A percentile compares a stretch with the other conserved stretches of the same genome.
Conservation (phyloP, 2,329 filamentous ascomycete genomes). For the Talaromyces pinophilus region DNA sequence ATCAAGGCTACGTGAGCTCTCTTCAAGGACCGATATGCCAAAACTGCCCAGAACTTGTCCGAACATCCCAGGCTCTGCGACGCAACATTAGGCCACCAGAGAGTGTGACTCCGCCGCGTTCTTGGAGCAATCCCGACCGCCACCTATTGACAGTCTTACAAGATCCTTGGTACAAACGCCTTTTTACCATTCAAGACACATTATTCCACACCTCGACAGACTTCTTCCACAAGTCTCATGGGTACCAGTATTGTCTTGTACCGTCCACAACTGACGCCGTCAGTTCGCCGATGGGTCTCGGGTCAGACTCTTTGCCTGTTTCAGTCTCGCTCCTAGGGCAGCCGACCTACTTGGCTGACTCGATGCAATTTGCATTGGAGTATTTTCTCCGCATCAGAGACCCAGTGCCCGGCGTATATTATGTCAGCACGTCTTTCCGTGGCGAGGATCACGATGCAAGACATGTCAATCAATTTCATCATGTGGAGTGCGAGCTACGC, state of each 20-base stretch:
- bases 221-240: background rate
- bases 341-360: background rate
- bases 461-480: slow-evolving; percentile 12
- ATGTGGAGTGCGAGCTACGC: slow-evolving; percentile 11
- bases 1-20: too few relatives aligned
- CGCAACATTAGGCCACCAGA: too few relatives aligned
- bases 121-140: too few relatives aligned
- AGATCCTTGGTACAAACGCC: too few relatives aligned
- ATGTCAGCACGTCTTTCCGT: slow-evolving; percentile 3
- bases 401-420: background rate
- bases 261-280: slow-evolving; percentile 4
- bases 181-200: too few relatives aligned
- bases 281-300: slow-evolving; percentile 8
- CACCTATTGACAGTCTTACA: too few relatives aligned
- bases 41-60: too few relatives aligned
- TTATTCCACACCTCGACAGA: background rate
- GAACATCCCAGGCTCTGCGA: too few relatives aligned
- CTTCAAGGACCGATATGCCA: too few relatives aligned
- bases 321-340: background rate
- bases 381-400: background rate
- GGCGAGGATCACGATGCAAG: slow-evolving; percentile 6
- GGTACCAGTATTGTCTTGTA: slow-evolving; percentile 1
- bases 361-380: background rate
- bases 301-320: slow-evolving; percentile 7
- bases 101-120: too few relatives aligned